These are phyloP conservation scores for Suhomyces emberorum DNA, from an alignment of 805 yeast species.

Conservation along the genomic window DNA sequence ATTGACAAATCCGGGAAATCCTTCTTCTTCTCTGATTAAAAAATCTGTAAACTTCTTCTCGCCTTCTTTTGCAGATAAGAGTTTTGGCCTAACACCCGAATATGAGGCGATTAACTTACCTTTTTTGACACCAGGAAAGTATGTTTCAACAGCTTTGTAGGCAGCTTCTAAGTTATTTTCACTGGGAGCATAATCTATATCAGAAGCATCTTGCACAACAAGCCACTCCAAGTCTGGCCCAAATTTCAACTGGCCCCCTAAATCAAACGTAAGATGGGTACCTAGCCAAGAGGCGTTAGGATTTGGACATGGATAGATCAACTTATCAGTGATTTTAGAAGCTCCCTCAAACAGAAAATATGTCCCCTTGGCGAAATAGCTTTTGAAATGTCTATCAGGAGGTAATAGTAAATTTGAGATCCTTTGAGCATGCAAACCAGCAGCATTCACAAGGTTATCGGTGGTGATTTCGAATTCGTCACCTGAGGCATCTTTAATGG, in stretches of 20 bases:
- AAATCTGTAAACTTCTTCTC: conserved; percentile 62
- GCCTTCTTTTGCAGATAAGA: conserved; percentile 43
- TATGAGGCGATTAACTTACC: conserved; percentile 62
- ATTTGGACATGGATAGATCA: conserved; percentile 75
- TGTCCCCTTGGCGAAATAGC: conserved; percentile 80
- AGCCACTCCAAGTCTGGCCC: conserved; percentile 93
- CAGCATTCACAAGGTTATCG: conserved; percentile 67
- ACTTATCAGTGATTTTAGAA: conserved; percentile 23
- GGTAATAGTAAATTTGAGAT: conserved; percentile 72
- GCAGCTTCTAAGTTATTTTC: conserved; percentile 52
- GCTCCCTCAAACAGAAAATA: conserved; percentile 56
- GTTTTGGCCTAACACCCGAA: conserved; percentile 82
- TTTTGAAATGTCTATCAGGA: conserved; percentile 49
- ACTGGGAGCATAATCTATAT: conserved; percentile 48
- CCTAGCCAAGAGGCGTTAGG: conserved; percentile 74
- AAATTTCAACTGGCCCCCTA: conserved; percentile 74
- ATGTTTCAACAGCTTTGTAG: conserved; percentile 52
- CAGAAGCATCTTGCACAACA: conserved; percentile 28
- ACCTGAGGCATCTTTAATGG: conserved; percentile 24
- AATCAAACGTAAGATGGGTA: conserved; percentile 79
- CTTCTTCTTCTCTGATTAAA: conserved; percentile 70
- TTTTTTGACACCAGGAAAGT: conserved; percentile 57
- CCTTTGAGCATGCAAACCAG: conserved; percentile 75
- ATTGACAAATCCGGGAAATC: conserved; percentile 75
- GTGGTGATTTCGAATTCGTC: conserved; percentile 42